Conservation (phyloP, 345 rosid genomes). For the Schrenkiella parvula region DNA sequence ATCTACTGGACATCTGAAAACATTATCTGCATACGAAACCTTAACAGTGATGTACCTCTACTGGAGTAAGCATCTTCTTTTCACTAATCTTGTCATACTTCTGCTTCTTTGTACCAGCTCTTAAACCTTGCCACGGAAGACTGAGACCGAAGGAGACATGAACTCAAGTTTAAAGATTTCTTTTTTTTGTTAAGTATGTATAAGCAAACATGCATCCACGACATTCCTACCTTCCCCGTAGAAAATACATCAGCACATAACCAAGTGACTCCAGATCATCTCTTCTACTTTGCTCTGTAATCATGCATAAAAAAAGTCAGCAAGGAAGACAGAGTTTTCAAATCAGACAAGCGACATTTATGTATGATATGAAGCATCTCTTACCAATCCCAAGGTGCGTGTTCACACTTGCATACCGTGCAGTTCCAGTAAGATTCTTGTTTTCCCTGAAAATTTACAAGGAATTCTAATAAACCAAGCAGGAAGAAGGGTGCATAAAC, state of each 20-base stretch:
- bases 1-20: not conserved
- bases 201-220: not conserved
- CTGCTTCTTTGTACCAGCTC: slow-evolving; percentile 95
- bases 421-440: slow-evolving; percentile 97
- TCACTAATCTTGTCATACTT: slow-evolving; percentile 96
- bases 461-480: not conserved
- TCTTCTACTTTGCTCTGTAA: slow-evolving; percentile 96
- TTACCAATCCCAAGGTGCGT: slow-evolving; percentile 97
- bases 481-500: not conserved
- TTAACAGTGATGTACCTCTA: slow-evolving; percentile 53
- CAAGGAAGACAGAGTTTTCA: not conserved
- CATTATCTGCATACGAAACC: not conserved
- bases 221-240: slow-evolving; percentile 80
- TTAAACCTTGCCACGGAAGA: slow-evolving; percentile 98
- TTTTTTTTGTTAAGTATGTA: not conserved
- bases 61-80: slow-evolving; percentile 87
- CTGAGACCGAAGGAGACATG: slow-evolving; percentile 40
- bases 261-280: slow-evolving; percentile 99
- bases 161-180: slow-evolving; percentile 3
- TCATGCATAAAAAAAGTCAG: slow-evolving; percentile 10
- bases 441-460: slow-evolving; percentile 62
- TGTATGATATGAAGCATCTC: not conserved
- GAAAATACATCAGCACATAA: slow-evolving; percentile 94
- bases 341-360: not conserved
- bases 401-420: slow-evolving; percentile 95